phyloP scores from a whole-genome alignment of 202 grass and related monocot species.

The Carex sylvatica region DNA sequence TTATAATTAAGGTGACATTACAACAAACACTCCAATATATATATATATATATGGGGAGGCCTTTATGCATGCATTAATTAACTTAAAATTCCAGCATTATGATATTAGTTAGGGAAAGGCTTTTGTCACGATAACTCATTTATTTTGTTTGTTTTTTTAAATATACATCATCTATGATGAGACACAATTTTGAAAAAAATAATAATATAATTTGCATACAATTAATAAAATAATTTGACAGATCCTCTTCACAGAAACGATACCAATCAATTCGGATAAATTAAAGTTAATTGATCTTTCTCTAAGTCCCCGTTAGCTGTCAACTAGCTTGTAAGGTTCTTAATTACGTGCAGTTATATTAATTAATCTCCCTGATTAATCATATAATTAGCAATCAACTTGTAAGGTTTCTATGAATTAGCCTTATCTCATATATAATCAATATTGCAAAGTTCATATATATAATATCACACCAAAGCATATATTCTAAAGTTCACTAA shows the following conservation, averaged over 20 bases:
- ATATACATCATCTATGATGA: too few relatives aligned
- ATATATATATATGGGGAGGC: neutral
- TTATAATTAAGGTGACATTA: neutral
- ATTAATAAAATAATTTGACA: neutral
- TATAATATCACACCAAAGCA: neutral
- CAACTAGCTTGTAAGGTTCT: constrained; percentile 7
- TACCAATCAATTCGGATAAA: neutral
- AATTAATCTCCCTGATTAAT: neutral
- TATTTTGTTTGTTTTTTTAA: too few relatives aligned
- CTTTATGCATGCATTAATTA: neutral
- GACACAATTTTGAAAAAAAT: too few relatives aligned
- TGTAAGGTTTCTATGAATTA: neutral
- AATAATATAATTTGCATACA: neutral
- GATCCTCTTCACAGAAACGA: neutral
- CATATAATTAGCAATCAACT: neutral
- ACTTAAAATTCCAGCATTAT: neutral
- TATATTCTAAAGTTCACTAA: neutral
- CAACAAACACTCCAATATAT: neutral
- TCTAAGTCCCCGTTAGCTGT: neutral
- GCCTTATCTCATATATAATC: neutral
- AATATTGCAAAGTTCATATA: neutral
- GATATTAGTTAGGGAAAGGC: neutral
- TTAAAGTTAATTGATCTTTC: neutral
- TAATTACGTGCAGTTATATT: neutral
- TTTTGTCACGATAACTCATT: too few relatives aligned